A percentile compares a stretch with the other conserved stretches of the same genome.
Conservation (phyloP, 2,329 filamentous ascomycete species). For the Epichloe scottii region DNA sequence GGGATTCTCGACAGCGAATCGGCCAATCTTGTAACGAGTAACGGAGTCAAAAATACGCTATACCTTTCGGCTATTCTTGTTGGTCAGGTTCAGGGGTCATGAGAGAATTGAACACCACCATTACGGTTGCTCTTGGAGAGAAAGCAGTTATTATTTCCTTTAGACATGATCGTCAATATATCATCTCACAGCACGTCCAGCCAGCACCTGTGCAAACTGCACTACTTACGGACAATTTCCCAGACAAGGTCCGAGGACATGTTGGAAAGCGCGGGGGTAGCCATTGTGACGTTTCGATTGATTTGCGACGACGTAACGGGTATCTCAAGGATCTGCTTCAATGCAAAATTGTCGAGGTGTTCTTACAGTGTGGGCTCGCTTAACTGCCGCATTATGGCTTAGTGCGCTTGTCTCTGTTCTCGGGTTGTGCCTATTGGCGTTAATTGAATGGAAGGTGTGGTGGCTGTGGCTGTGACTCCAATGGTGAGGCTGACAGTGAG, state of each 20-base stretch:
- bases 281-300: constrained; percentile 37
- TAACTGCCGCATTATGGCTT: constrained; percentile 19
- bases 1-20: not conserved
- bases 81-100: constrained; percentile 85
- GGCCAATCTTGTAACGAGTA: not conserved
- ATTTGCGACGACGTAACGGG: constrained; percentile 13
- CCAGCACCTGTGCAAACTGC: not conserved
- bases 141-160: constrained; percentile 80
- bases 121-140: constrained; percentile 77
- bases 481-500: not conserved
- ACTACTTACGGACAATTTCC: constrained; percentile 86
- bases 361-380: constrained; percentile 30
- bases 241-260: constrained; percentile 87
- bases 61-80: constrained; percentile 88
- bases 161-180: not conserved
- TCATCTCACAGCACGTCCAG: not conserved
- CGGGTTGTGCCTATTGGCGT: constrained; percentile 9
- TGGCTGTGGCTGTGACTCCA: not conserved
- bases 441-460: constrained; percentile 9
- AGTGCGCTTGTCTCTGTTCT: constrained; percentile 10
- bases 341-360: constrained; percentile 15
- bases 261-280: constrained; percentile 48
- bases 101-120: constrained; percentile 81
- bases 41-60: constrained; percentile 1
- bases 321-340: constrained; percentile 12